Conservation (phyloP, 306 rosid genomes). For the Medicago arabica region DNA sequence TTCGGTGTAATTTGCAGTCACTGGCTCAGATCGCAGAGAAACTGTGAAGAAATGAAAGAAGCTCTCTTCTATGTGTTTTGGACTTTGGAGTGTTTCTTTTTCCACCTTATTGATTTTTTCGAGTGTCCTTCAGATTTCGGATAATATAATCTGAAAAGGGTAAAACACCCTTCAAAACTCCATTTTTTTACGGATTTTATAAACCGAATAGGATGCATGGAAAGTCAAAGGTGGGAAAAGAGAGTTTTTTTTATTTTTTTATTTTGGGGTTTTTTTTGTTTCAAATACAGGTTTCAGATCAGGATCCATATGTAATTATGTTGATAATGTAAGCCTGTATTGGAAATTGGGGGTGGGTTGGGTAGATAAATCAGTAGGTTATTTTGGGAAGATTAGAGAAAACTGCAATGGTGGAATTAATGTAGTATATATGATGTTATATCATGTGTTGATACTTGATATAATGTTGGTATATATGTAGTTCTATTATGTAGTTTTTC, state of each 20-base stretch:
- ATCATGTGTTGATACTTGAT: slow-evolving; percentile 20
- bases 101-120: no score
- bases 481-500: not conserved
- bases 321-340: slow-evolving; percentile 24
- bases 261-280: slow-evolving; percentile 6
- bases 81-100: no score
- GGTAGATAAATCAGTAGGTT: slow-evolving; percentile 5
- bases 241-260: not conserved
- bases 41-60: not conserved
- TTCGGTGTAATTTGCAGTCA: slow-evolving; percentile 89
- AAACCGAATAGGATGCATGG: no score
- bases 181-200: no score
- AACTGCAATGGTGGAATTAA: slow-evolving; percentile 44
- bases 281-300: slow-evolving; percentile 42
- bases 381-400: slow-evolving; percentile 12
- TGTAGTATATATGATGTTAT: slow-evolving; percentile 35
- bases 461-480: slow-evolving; percentile 26
- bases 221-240: no score
- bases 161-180: no score
- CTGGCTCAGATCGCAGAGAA: slow-evolving; percentile 82
- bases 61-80: no score
- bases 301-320: not conserved
- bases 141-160: no score
- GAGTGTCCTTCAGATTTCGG: no score
- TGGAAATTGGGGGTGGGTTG: slow-evolving; percentile 36